Base-by-base conservation (phyloP, 768 basidiomycete species). In the Leucocoprinus birnbaumii region DNA sequence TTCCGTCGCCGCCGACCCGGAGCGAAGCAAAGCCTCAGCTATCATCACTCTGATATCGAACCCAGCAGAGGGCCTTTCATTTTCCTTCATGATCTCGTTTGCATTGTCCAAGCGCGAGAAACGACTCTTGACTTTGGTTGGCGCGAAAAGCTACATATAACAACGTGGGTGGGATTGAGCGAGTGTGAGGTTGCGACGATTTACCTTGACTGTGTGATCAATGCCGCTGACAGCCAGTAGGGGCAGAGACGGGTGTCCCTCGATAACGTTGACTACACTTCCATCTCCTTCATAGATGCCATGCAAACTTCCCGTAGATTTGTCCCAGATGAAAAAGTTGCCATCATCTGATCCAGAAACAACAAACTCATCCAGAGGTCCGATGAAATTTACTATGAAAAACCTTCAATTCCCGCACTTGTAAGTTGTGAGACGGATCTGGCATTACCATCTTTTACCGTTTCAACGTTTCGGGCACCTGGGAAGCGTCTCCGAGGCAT, bases 171-270 rank as follows among this genome's bases (percentile, higher is more conserved):
- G 19, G 46, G 16, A 2, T n/a, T 41, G n/a, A 1, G 11, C 16
- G 21, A 18, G 38, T 25, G 11, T 27, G 37, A 11, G 10, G 43
- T 8, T 10, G 41, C n/a, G 21, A 45, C 14, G 3, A 51, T 71
- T 58, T 55, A 89, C 89, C 78, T 96, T 95, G 45, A 94, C 80
- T 9, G 90, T 91, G 10, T 77, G 72, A 63, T 95, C 94, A 47
- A 96, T 94, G 1, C 94, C 94, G 65, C 87, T 90, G 42, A 89
- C 85, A 3, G 92, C 91, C n/a, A 93, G 66, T 19, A 95, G 69
- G 0, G 93, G 92, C 14, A 94, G 70, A 41, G 82, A 77, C 0
- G 93, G 81, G 76, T 95, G 91, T 0, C 83, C 84, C 68, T 94
- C 92, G 50, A 96, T 82, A 62, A 89, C 89, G 65, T 95, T 96